These are phyloP conservation scores for Lactifluus rugatus DNA, from an alignment of 768 basidiomycete genomes.

Conservation along the genomic window DNA sequence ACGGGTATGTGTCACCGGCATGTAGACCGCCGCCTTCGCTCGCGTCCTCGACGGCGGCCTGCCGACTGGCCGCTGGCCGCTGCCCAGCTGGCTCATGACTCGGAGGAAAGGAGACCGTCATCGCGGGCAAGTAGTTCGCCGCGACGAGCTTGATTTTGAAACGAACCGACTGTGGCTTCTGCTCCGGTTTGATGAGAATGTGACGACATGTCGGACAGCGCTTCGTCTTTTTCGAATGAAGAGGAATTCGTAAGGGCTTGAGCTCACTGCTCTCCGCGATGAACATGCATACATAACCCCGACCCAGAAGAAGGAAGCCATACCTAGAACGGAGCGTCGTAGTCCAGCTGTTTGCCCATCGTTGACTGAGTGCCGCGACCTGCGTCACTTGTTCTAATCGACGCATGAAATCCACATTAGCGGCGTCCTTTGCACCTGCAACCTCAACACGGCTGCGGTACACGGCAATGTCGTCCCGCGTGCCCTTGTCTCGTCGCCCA, in stretches of 20 bases:
- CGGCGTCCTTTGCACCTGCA: constrained; percentile 44
- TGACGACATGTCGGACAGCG: constrained; percentile 91
- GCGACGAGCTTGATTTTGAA: constrained; percentile 98
- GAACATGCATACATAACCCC: neutral
- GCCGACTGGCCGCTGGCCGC: constrained; percentile 29
- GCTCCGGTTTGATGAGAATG: constrained; percentile 96
- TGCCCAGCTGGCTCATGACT: constrained; percentile 27
- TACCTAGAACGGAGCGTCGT: constrained; percentile 56
- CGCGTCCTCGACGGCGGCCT: constrained; percentile 33
- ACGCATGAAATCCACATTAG: constrained; percentile 61
- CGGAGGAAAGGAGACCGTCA: constrained; percentile 62
- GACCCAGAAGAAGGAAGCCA: constrained; percentile 21
- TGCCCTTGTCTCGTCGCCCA: constrained; percentile 47
- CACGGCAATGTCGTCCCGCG: constrained; percentile 67
- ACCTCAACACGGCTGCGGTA: constrained; percentile 67
- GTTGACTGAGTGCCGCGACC: constrained; percentile 63
- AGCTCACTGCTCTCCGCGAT: constrained; percentile 47
- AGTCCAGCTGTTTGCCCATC: constrained; percentile 77
- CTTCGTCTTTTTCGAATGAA: constrained; percentile 91
- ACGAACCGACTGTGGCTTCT: constrained; percentile 87
- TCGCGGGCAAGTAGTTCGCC: constrained; percentile 84
- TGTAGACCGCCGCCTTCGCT: constrained; percentile 35
- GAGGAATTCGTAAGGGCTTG: constrained; percentile 80
- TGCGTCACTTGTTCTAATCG: constrained; percentile 51
- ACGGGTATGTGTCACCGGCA: constrained; percentile 75